Evolutionary conservation across 2,329 filamentous ascomycete species (phyloP).

Genomic region (Akanthomyces dipterigenus): DNA sequence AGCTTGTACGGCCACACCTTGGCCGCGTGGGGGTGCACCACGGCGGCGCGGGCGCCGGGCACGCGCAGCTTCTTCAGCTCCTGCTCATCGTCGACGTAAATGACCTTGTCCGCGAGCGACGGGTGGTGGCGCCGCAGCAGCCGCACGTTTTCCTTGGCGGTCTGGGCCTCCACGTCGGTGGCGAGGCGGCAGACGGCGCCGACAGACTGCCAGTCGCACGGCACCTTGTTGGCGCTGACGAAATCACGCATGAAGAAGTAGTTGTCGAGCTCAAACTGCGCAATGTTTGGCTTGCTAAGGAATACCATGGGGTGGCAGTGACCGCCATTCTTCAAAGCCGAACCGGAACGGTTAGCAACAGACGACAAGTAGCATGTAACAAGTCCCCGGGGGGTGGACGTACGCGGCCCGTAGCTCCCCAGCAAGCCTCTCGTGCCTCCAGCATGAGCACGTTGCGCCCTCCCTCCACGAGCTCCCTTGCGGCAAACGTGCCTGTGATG

Average conservation of each 20-base stretch:
- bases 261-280: slow-evolving; percentile 66
- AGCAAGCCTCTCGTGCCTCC: slow-evolving; percentile 74
- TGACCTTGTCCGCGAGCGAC: slow-evolving; percentile 45
- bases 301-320: slow-evolving; percentile 72
- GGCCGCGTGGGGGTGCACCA: slow-evolving; percentile 59
- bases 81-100: slow-evolving; percentile 31
- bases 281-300: slow-evolving; percentile 50
- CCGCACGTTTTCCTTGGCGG: slow-evolving; percentile 44
- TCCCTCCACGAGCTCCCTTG: slow-evolving; percentile 50
- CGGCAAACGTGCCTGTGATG: slow-evolving; percentile 68
- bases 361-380: neutral
- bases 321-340: slow-evolving; percentile 50
- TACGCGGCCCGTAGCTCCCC: slow-evolving; percentile 75
- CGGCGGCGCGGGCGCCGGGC: slow-evolving; percentile 52
- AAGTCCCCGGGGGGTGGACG: slow-evolving; percentile 26
- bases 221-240: slow-evolving; percentile 48
- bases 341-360: neutral
- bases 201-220: slow-evolving; percentile 62
- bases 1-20: slow-evolving; percentile 82
- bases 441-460: slow-evolving; percentile 59
- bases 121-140: slow-evolving; percentile 45
- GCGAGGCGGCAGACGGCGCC: slow-evolving; percentile 60
- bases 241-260: slow-evolving; percentile 54
- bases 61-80: slow-evolving; percentile 48
- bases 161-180: slow-evolving; percentile 45